These are phyloP conservation scores for Senna siamea DNA, from an alignment of 306 rosid species.

Conservation along the genomic window DNA sequence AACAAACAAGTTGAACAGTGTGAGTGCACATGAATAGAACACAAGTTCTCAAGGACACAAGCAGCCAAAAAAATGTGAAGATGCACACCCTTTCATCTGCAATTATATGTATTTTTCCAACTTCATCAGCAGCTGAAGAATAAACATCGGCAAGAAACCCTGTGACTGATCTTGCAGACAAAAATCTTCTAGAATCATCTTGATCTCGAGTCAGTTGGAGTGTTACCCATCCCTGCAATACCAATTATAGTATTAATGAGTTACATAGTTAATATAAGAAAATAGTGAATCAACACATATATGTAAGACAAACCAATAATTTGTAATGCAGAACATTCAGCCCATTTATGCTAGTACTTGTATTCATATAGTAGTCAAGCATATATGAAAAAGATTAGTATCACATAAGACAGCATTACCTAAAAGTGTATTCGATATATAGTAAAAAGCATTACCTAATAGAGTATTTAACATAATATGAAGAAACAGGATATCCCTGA, in stretches of 20 bases:
- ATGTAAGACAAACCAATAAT: conserved; percentile 5
- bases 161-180: conserved; percentile 93
- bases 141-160: conserved; percentile 92
- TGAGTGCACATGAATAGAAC: conserved; percentile 6
- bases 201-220: conserved; percentile 82
- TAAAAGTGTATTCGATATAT: too few relatives aligned
- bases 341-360: background rate
- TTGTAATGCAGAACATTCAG: conserved; percentile 9
- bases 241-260: conserved; percentile 34
- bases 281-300: background rate
- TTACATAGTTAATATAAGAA: conserved; percentile 19
- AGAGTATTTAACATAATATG: background rate
- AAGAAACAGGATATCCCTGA: background rate
- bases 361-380: background rate
- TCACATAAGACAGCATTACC: background rate
- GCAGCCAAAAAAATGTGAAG: conserved; percentile 23
- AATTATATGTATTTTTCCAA: conserved; percentile 88
- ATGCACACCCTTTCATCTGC: conserved; percentile 88
- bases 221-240: conserved; percentile 90
- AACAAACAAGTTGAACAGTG: conserved; percentile 36
- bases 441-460: background rate
- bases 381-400: background rate
- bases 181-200: conserved; percentile 65
- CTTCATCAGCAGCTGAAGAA: conserved; percentile 90
- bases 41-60: conserved; percentile 19